Conservation (phyloP, 371 early-diverging fungal genomes). For the Blakeslea trispora region DNA sequence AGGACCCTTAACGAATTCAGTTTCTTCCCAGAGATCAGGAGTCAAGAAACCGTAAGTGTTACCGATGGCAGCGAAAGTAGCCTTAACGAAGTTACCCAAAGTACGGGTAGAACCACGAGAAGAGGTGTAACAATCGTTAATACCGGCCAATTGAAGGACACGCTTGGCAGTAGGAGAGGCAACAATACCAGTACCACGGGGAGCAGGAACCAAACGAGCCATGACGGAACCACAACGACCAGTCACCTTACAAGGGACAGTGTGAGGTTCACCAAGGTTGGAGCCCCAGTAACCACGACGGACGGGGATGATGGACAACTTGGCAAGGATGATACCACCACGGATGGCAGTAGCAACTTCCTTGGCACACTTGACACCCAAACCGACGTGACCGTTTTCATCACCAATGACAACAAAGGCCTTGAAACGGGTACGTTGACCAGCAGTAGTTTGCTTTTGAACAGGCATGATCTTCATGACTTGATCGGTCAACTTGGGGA, state of each 20-base stretch:
- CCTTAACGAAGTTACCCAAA: conserved; percentile 99
- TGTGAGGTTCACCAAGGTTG: conserved; percentile 97
- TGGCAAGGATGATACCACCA: conserved; percentile 98
- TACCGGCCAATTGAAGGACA: conserved; percentile 98
- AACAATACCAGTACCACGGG: conserved; percentile 90
- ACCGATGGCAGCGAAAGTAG: conserved; percentile 97
- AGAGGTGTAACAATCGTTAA: conserved; percentile 98
- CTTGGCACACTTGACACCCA: conserved; percentile 99
- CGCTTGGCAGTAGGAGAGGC: conserved; percentile 98
- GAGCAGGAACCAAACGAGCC: conserved; percentile 74
- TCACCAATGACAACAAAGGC: conserved; percentile 99
- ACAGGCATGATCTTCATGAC: conserved; percentile 99
- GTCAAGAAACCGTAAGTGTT: conserved; percentile 98
- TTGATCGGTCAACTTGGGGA: conserved; percentile 98
- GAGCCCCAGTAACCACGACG: conserved; percentile 99
- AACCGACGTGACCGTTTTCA: conserved; percentile 97
- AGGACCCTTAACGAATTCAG: conserved; percentile 85
- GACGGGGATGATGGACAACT: conserved; percentile 97
- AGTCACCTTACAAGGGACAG: conserved; percentile 98
- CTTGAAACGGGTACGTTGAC: conserved; percentile 99
- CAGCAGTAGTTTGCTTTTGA: conserved; percentile 99
- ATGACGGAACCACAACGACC: conserved; percentile 99
- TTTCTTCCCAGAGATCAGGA: conserved; percentile 96
- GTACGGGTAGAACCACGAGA: conserved; percentile 92
- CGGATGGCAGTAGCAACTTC: conserved; percentile 99